Percentiles rank a stretch among this genome's conserved stretches.
Evolutionary conservation across 352 stramenopile species (phyloP).

Genomic region (Globisporangium acanthophoron): DNA sequence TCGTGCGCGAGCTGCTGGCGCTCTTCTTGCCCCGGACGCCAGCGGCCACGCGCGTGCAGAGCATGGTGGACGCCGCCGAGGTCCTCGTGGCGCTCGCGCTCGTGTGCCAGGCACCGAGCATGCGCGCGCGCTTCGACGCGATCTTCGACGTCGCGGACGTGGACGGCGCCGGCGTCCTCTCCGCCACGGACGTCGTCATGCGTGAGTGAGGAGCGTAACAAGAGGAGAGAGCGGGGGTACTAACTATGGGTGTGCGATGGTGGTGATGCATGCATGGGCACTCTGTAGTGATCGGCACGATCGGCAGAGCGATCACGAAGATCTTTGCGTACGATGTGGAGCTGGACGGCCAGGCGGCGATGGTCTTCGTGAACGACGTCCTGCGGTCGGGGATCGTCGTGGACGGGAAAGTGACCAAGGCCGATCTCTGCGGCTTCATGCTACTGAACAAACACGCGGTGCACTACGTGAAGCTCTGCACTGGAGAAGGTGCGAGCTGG

Average conservation of each 20-base stretch:
- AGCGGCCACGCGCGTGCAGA: constrained; percentile 37
- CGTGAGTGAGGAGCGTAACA: background rate
- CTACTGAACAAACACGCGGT: constrained; percentile 41
- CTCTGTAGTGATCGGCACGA: constrained; percentile 33
- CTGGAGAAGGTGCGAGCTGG: constrained; percentile 25
- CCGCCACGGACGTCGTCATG: constrained; percentile 32
- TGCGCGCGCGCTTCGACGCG: constrained; percentile 56
- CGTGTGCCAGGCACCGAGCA: constrained; percentile 53
- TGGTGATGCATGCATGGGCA: no score
- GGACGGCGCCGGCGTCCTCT: constrained; percentile 26
- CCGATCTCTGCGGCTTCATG: constrained; percentile 43
- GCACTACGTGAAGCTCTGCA: constrained; percentile 64
- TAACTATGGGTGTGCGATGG: no score
- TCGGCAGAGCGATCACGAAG: constrained; percentile 48
- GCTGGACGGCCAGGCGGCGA: constrained; percentile 27
- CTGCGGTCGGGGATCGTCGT: constrained; percentile 24
- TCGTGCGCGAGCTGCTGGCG: constrained; percentile 43
- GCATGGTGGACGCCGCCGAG: constrained; percentile 69
- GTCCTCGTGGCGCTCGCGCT: constrained; percentile 55
- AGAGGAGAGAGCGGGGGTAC: background rate
- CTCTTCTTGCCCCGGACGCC: constrained; percentile 50
- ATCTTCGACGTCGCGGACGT: constrained; percentile 62
- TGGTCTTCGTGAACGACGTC: constrained; percentile 37
- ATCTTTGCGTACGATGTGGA: constrained; percentile 50
- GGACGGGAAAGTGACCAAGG: constrained; percentile 24